Evolutionary conservation across 495 filamentous ascomycete genomes (phyloP), one percentile per base, ranked within the genome.

Genomic region (Lichenothelia convexa): DNA sequence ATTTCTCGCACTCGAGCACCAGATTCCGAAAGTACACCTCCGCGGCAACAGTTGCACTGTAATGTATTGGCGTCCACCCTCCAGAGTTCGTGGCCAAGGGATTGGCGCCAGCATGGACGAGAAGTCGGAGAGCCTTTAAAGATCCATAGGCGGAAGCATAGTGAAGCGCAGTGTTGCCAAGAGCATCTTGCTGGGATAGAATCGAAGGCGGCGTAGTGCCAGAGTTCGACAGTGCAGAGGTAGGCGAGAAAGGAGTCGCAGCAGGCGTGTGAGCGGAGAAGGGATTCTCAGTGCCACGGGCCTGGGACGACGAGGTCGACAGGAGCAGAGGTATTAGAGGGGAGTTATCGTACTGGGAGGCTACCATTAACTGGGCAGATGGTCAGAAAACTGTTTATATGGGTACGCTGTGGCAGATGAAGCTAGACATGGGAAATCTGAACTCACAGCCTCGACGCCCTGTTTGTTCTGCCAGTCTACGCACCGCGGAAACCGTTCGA

Each of bases 91-190:
- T 63, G 31, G 63, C 70, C 32, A 68, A 60, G 1, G 73, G 64
- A 39, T 73, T 67, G 31, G 80, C 78, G 8, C 80, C 80, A 8
- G 66, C 65, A 2, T 70, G 67, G 17, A 89, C 60, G 17, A 91
- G 55, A 17, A 78, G 72, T 29, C 82, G 65, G 34, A 87, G 55
- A 3, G 78, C 73, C 40, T 80, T 73, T 24, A 84, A 55, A 45
- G 82, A 70, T 11, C 82, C 81, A 46, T 77, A 63, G 3, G 70
- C 70, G 29, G 58, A 63, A 6, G 71, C 70, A 47, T 71, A 63
- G 40, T 91, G 82, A 37, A 89, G 63, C 9, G 80, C 72, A 16
- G 79, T 86, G 47, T 86, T 85, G 8, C 81, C 81, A 16, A 71
- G 61, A 8, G 55, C 43, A 50, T 91, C 81, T 57, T 54, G n/a